Percentiles rank a stretch among this genome's conserved stretches.
Evolutionary conservation across 83 land plant genomes (phyloP).

Genomic region (Diphasiastrum complanatum): DNA sequence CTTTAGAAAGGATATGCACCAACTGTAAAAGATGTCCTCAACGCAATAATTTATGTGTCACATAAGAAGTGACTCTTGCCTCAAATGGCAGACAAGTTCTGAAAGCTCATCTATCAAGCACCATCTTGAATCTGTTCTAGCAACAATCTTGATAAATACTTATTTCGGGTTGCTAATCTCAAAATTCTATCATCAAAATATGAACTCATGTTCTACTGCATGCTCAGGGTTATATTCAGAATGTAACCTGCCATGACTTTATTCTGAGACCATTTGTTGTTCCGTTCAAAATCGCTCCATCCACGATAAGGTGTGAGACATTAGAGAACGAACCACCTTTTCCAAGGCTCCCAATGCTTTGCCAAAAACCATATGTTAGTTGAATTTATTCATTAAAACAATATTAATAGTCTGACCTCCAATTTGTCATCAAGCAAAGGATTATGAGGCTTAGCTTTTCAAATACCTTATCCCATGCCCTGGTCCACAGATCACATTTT

Average conservation of each 20-base stretch:
- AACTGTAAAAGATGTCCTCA: too few relatives aligned
- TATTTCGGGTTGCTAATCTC: neutral
- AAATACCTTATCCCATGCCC: conserved; percentile 17
- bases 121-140: too few relatives aligned
- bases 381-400: neutral
- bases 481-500: conserved; percentile 1
- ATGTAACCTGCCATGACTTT: conserved; percentile 71
- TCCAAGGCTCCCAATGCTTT: conserved; percentile 70
- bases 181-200: neutral
- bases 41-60: too few relatives aligned
- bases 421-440: too few relatives aligned
- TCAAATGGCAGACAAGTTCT: too few relatives aligned
- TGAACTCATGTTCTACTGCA: neutral
- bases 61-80: too few relatives aligned
- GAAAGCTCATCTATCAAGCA: too few relatives aligned
- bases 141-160: too few relatives aligned
- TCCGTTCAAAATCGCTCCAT: conserved; percentile 39
- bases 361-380: neutral
- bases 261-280: conserved; percentile 67
- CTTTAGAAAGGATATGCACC: neutral
- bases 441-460: too few relatives aligned
- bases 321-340: conserved; percentile 46
- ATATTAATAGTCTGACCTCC: too few relatives aligned
- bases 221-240: neutral
- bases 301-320: conserved; percentile 45